Conservation (phyloP, 2,329 filamentous ascomycete species). For the Colletotrichum gloeosporioides region DNA sequence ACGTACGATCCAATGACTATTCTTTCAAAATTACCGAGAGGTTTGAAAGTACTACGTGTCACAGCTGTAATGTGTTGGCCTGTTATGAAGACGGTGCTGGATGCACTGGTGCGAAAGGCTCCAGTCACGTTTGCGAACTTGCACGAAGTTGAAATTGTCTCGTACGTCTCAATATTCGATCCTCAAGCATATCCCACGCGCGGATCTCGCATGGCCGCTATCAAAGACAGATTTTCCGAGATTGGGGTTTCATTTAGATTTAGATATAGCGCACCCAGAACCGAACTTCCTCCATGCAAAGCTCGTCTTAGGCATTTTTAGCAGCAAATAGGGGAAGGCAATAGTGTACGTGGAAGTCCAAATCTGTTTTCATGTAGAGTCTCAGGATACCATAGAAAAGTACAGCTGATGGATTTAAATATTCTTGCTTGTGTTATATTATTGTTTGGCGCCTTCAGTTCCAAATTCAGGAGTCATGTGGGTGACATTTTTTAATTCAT, state of each 20-base stretch:
- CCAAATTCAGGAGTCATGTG: not conserved
- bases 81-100: not conserved
- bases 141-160: not conserved
- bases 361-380: not conserved
- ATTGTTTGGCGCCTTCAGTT: not conserved
- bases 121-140: not conserved
- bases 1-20: not conserved
- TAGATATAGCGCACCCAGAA: not conserved
- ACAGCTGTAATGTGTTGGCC: not conserved
- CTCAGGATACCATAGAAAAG: not conserved
- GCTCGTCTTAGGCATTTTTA: not conserved
- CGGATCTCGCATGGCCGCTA: not conserved
- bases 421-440: not conserved
- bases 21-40: not conserved
- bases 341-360: not conserved
- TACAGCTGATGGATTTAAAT: not conserved
- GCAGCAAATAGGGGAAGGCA: not conserved
- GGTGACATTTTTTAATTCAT: not conserved
- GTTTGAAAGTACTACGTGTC: not conserved
- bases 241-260: not conserved
- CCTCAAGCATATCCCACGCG: not conserved
- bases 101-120: not conserved
- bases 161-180: not conserved
- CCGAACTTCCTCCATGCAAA: not conserved
- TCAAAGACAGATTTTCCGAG: not conserved